A percentile compares a stretch with the other conserved stretches of the same genome.
These are phyloP conservation scores for Corymbia maculata DNA, from an alignment of 345 rosid species.

Conservation along the genomic window DNA sequence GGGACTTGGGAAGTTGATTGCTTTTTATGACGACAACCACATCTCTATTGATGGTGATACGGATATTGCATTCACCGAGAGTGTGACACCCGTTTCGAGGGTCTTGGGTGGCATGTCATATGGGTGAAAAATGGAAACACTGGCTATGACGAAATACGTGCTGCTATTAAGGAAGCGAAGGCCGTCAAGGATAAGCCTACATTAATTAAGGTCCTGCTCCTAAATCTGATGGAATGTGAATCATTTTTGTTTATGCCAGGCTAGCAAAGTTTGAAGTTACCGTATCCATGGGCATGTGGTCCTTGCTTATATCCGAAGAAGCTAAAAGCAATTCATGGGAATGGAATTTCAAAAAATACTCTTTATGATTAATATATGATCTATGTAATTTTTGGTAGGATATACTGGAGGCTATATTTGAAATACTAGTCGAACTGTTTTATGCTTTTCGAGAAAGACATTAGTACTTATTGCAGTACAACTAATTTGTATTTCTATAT, in stretches of 20 bases:
- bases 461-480: neutral
- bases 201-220: conserved; percentile 42
- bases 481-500: neutral
- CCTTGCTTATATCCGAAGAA: neutral
- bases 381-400: neutral
- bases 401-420: neutral
- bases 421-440: neutral
- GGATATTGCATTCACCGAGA: conserved; percentile 93
- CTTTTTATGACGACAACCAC: conserved; percentile 98
- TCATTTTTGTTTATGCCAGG: neutral
- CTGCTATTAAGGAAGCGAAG: conserved; percentile 99
- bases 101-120: conserved; percentile 98
- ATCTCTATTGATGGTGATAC: conserved; percentile 99
- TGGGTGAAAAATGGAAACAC: conserved; percentile 99
- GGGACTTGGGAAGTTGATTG: conserved; percentile 99
- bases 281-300: neutral
- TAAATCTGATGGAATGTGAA: neutral
- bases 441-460: neutral
- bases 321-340: neutral
- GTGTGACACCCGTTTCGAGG: conserved; percentile 79
- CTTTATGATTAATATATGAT: neutral
- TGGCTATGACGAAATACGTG: conserved; percentile 94
- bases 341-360: neutral
- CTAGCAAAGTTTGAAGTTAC: neutral
- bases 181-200: conserved; percentile 91